phyloP scores from a whole-genome alignment of 176 grass and related monocot genomes.

The Oropetium thomaeum region DNA sequence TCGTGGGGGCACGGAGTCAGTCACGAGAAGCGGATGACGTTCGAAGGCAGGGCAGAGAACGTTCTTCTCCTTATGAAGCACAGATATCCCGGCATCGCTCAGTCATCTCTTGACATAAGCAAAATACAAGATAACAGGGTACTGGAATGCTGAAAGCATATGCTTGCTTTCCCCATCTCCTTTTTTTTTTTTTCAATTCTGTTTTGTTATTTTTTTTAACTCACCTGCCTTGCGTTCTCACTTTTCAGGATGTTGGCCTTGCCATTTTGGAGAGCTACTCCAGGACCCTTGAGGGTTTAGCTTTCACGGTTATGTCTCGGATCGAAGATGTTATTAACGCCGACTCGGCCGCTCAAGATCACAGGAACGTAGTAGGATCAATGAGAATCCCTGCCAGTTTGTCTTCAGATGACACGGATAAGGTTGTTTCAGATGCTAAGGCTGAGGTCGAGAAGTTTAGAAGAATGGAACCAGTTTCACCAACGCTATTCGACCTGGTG shows the following conservation, averaged over 20 bases:
- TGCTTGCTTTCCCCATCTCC: background rate
- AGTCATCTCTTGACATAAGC: conserved; percentile 67
- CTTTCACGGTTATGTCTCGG: conserved; percentile 73
- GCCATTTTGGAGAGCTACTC: conserved; percentile 84
- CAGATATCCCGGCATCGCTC: conserved; percentile 61
- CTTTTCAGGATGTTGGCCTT: conserved; percentile 61
- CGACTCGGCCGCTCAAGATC: conserved; percentile 39
- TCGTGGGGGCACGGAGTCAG: conserved; percentile 55
- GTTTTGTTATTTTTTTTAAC: background rate
- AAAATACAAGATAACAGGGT: conserved; percentile 83
- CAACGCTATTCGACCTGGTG: conserved; percentile 9
- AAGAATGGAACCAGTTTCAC: conserved; percentile 43
- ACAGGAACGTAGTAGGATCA: background rate
- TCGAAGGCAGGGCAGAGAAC: conserved; percentile 79
- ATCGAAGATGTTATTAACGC: conserved; percentile 71
- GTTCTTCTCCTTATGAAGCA: conserved; percentile 74
- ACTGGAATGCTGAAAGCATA: background rate
- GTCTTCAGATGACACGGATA: conserved; percentile 13
- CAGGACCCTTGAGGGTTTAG: conserved; percentile 68
- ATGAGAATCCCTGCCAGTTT: conserved; percentile 25
- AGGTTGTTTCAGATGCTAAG: conserved; percentile 32
- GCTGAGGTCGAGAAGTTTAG: conserved; percentile 42
- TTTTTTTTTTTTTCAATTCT: background rate
- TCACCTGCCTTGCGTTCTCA: background rate
- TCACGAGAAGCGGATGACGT: conserved; percentile 60